Evolutionary conservation across 768 basidiomycete genomes (phyloP).

Genomic region (Hericium rajendrae): DNA sequence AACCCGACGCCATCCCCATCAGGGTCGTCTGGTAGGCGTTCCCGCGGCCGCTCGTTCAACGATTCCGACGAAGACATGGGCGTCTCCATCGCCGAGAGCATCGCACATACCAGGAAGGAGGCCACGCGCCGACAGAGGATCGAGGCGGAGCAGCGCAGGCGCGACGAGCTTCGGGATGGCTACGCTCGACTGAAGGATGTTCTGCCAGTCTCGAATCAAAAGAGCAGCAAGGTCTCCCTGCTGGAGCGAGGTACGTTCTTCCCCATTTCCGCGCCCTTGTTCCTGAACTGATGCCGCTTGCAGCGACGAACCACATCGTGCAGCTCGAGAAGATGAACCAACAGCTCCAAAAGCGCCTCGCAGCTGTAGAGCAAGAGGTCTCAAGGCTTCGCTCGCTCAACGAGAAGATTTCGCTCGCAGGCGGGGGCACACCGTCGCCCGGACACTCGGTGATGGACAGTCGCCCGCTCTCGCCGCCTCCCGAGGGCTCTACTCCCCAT

Average conservation of each 20-base stretch:
- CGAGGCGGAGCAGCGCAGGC: constrained; percentile 81
- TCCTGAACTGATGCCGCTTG: not conserved
- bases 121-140: constrained; percentile 77
- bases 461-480: constrained; percentile 56
- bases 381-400: constrained; percentile 63
- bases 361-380: constrained; percentile 59
- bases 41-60: constrained; percentile 54
- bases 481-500: constrained; percentile 40
- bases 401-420: constrained; percentile 73
- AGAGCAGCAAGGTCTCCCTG: constrained; percentile 83
- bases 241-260: constrained; percentile 67
- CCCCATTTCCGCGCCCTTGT: constrained; percentile 5
- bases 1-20: constrained; percentile 75
- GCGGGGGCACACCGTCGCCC: constrained; percentile 46
- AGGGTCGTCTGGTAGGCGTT: constrained; percentile 61
- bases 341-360: constrained; percentile 60
- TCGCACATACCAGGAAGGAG: constrained; percentile 74
- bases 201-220: constrained; percentile 80
- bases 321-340: constrained; percentile 64
- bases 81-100: constrained; percentile 53
- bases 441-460: constrained; percentile 30
- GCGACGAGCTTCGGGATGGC: constrained; percentile 84
- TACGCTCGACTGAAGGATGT: constrained; percentile 85
- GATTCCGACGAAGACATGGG: constrained; percentile 68
- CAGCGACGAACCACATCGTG: constrained; percentile 75